Evolutionary conservation across 2,329 filamentous ascomycete genomes (phyloP), one percentile per base, ranked within the genome.

Genomic region (Lasiodiplodia gonubiensis): DNA sequence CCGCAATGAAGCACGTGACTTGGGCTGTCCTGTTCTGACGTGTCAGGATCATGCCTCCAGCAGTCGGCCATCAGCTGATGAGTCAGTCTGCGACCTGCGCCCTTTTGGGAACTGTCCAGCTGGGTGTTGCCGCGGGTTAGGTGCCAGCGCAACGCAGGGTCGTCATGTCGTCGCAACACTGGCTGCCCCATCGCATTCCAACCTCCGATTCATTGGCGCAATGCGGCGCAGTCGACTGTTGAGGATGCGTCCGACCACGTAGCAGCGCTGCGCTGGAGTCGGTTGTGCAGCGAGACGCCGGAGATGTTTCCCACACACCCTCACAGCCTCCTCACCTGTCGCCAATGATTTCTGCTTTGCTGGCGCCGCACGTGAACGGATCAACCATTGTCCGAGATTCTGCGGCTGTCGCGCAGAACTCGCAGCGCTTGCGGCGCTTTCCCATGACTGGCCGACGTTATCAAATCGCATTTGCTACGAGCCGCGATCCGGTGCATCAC

Each of bases 131-230:
- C 54, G 54, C 42, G 37, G 42, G 42, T n/a, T 21, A 4, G 25
- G 25, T 63, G 59, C 59, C 59, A 63, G 59, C 59, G 46, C 59
- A 63, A 63, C 59, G 42, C 59, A 18, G 25, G 25, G 33, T n/a
- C 25, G 37, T 25, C 55, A 46, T 49, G 57, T 48, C 59, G 59
- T 35, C 57, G 25, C 42, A 61, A 25, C 42, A 61, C 25, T 61
- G 57, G 57, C 57, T 61, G 57, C 57, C 57, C 57, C 55, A 25
- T 48, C 25, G 55, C 23, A 21, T 57, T n/a, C 53, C 55, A 39
- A 16, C 57, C 57, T 25, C 23, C 6, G 55, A 33, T 8, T 25
- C 59, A 63, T 63, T 63, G 59, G 59, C 35, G 59, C 46, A 25
- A 37, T 48, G 57, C 57, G 57, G 57, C 57, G 42, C 25, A 33